phyloP scores from a whole-genome alignment of 352 stramenopile genomes.

The Globisporangium viniferum region DNA sequence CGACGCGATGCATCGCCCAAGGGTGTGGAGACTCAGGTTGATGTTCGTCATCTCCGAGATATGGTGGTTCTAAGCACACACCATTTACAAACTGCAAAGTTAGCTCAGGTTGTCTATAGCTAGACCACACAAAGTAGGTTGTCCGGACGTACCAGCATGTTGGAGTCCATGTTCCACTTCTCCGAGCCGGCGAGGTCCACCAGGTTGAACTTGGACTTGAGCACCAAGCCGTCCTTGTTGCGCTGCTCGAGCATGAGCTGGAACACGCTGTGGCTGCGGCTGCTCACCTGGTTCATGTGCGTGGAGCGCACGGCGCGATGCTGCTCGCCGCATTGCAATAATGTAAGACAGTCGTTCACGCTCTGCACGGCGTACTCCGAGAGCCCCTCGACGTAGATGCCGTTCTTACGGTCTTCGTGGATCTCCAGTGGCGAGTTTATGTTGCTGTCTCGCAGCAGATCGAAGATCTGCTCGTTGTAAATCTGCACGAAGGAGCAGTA shows the following conservation, averaged over 20 bases:
- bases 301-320: constrained; percentile 89
- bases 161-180: constrained; percentile 87
- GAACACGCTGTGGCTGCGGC: constrained; percentile 88
- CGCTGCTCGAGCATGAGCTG: constrained; percentile 82
- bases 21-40: constrained; percentile 90
- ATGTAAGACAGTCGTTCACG: constrained; percentile 81
- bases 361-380: constrained; percentile 88
- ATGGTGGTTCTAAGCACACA: constrained; percentile 46
- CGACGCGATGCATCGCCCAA: constrained; percentile 86
- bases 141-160: constrained; percentile 61
- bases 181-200: constrained; percentile 93
- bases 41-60: constrained; percentile 94
- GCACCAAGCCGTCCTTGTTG: constrained; percentile 55
- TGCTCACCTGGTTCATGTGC: constrained; percentile 90
- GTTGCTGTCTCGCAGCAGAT: constrained; percentile 80
- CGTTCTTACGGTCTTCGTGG: constrained; percentile 79
- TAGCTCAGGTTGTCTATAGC: background rate
- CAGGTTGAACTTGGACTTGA: constrained; percentile 94
- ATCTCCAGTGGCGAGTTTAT: constrained; percentile 81
- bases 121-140: background rate
- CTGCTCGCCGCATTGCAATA: constrained; percentile 82
- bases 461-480: constrained; percentile 92
- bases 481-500: constrained; percentile 90
- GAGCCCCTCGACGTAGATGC: constrained; percentile 90
- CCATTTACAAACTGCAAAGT: background rate